Base-by-base conservation (phyloP, 2,329 filamentous ascomycete species). In the Claviceps spartinae region DNA sequence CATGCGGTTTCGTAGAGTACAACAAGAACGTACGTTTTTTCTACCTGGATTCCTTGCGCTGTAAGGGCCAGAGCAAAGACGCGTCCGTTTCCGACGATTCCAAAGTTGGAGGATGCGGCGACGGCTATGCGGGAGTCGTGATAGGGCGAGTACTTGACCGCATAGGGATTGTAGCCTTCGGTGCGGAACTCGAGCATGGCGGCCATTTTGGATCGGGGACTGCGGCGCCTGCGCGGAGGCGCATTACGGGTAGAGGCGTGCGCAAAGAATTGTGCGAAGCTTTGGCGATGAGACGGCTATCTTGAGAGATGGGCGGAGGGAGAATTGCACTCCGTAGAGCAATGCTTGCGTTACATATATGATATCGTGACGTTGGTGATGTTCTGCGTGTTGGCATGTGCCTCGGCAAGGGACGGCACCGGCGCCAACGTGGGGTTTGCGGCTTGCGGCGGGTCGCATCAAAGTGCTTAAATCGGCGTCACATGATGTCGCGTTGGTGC, bases 61-160 rank as follows among this genome's bases (percentile, higher is more conserved):
- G 88, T 94, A 57, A 98, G 71, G 34, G 84, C 85, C 26, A 97
- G 75, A 53, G 91, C 82, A 64, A 87, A 97, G 1, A 97, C 71
- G 44, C 90, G 82, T 11, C 93, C 93, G 72, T 98, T 98, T 47
- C 93, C 93, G 38, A 98, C 91, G 41, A 98, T 86, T 41, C 93
- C 93, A 71, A 93, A 98, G 74, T 98, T 97, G 57, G 91, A 82
- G n/a, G 89, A 86, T 1, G 86, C 79, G 34, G 88, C 87, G 61
- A 96, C 89, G 53, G 91, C 91, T 57, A 98, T 82, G 57, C 90
- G 83, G 58, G 87, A 93, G 72, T 97, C 93, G 73, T 94, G 95
- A 74, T 96, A 98, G 6, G 93, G 93, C 52, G 91, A 97, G 76
- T 97, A 98, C 71, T 96, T 95, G 69, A 96, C 89, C 60, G 87